phyloP scores from a whole-genome alignment of 179 eudicot species.

The Spinacia oleracea region DNA sequence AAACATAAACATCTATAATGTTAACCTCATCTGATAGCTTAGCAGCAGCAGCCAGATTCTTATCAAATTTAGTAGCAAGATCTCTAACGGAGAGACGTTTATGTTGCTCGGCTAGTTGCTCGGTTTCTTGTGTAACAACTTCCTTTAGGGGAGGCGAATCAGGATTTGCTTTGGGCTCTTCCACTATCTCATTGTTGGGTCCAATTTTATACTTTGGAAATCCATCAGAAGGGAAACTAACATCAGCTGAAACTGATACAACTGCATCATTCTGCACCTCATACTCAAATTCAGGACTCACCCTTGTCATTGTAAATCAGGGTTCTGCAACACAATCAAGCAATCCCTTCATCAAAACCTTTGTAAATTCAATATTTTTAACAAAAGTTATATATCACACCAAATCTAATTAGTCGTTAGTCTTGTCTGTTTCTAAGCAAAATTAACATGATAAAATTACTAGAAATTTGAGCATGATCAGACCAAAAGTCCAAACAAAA shows the following conservation, averaged over 20 bases:
- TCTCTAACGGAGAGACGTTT: constrained; percentile 93
- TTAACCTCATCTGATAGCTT: constrained; percentile 80
- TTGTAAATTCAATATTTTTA: not conserved
- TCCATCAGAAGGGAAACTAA: constrained; percentile 68
- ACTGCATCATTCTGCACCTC: constrained; percentile 56
- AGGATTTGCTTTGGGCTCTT: constrained; percentile 58
- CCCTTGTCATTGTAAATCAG: constrained; percentile 66
- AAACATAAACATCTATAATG: constrained; percentile 9
- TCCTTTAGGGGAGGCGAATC: constrained; percentile 73
- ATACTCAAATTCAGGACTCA: constrained; percentile 64
- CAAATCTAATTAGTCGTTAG: not conserved
- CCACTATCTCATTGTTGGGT: constrained; percentile 81
- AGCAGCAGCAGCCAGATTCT: constrained; percentile 83
- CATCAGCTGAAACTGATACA: constrained; percentile 83
- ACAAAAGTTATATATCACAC: not conserved
- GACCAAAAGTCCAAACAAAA: not conserved
- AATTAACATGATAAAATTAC: not conserved
- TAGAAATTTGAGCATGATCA: not conserved
- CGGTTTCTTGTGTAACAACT: constrained; percentile 71
- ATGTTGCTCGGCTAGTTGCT: constrained; percentile 78
- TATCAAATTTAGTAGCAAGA: constrained; percentile 92
- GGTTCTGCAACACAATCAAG: constrained; percentile 22
- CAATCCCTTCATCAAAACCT: not conserved
- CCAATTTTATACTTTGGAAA: constrained; percentile 91
- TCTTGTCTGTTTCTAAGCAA: not conserved